Conservation (phyloP, 345 rosid species). For the Rhodamnia rubescens region DNA sequence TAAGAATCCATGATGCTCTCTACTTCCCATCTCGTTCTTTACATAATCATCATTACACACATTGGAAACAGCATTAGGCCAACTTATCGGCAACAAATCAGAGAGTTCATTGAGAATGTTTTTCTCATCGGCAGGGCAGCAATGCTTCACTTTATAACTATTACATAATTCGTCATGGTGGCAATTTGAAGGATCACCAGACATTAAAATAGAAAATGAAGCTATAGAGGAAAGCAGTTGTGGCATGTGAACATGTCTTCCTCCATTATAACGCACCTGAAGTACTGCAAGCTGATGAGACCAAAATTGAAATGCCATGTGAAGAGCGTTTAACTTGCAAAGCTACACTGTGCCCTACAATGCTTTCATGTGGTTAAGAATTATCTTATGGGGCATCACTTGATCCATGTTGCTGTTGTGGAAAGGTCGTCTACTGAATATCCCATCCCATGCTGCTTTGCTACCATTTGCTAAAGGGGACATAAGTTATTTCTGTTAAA, state of each 20-base stretch:
- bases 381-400: neutral
- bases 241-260: slow-evolving; percentile 7
- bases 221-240: neutral
- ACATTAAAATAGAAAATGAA: slow-evolving; percentile 2
- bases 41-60: neutral
- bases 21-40: slow-evolving; percentile 4
- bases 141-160: neutral
- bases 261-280: neutral
- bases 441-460: neutral
- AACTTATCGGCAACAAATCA: slow-evolving; percentile 35
- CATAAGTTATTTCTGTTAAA: neutral
- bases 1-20: slow-evolving; percentile 33
- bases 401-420: neutral
- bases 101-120: slow-evolving; percentile 50
- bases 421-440: neutral
- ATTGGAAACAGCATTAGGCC: neutral
- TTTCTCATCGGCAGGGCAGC: slow-evolving; percentile 24
- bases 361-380: neutral
- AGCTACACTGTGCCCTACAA: neutral
- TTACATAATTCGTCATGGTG: slow-evolving; percentile 1
- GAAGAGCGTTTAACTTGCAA: neutral
- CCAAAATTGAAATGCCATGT: slow-evolving; percentile 15
- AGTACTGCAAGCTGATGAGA: neutral
- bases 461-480: neutral
- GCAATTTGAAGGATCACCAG: neutral